phyloP scores from a whole-genome alignment of 2,329 filamentous ascomycete genomes.

The Plectosphaerella plurivora region DNA sequence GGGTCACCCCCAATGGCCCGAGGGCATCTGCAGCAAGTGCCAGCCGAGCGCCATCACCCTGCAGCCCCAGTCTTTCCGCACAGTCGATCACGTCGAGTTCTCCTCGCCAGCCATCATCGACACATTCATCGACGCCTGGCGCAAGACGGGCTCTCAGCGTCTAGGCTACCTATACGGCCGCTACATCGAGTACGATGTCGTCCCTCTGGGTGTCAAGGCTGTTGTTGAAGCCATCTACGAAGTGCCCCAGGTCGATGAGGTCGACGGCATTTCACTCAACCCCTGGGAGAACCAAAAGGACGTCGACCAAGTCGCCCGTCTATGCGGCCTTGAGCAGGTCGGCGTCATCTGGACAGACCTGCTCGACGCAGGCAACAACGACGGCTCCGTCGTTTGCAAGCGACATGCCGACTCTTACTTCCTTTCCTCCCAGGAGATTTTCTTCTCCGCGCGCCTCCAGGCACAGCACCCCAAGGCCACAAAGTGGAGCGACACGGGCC shows the following conservation, averaged over 20 bases:
- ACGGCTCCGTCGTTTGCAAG: constrained; percentile 90
- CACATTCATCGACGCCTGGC: constrained; percentile 87
- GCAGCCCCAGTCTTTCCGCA: constrained; percentile 88
- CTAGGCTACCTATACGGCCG: constrained; percentile 88
- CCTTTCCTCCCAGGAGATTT: constrained; percentile 86
- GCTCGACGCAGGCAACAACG: constrained; percentile 71
- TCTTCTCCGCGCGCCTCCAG: constrained; percentile 83
- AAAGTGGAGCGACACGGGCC: constrained; percentile 94
- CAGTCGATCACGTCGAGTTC: constrained; percentile 98
- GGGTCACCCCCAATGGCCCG: constrained; percentile 88
- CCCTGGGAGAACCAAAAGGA: constrained; percentile 83
- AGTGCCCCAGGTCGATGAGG: constrained; percentile 83
- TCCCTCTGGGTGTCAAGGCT: constrained; percentile 90
- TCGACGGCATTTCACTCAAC: constrained; percentile 80
- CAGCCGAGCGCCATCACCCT: constrained; percentile 95
- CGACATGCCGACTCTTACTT: constrained; percentile 94
- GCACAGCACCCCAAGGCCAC: constrained; percentile 83
- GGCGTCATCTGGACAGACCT: constrained; percentile 96
- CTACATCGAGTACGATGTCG: constrained; percentile 86
- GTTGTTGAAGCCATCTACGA: constrained; percentile 97
- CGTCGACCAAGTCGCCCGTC: constrained; percentile 71
- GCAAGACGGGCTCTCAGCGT: constrained; percentile 77
- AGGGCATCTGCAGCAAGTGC: constrained; percentile 96
- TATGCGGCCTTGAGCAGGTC: constrained; percentile 83
- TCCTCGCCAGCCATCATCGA: constrained; percentile 80